Conservation (phyloP, 495 filamentous ascomycete species). For the Penicillium ochrochloron region DNA sequence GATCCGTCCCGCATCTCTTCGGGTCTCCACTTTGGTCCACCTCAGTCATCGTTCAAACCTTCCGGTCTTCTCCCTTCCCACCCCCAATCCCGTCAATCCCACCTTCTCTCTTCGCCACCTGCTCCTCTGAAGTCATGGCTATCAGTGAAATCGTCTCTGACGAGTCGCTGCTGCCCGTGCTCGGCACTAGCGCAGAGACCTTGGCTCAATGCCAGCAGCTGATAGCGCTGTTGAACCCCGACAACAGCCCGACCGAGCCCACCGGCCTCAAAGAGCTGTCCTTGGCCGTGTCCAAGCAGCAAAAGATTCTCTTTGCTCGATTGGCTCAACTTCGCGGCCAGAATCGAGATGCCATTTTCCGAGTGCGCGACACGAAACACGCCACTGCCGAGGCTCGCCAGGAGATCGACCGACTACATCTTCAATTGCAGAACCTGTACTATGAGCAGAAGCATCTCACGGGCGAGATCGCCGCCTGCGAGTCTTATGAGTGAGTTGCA, state of each 20-base stretch:
- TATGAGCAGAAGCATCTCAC: constrained; percentile 92
- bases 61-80: constrained; percentile 8
- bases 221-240: constrained; percentile 61
- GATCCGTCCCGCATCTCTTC: constrained; percentile 14
- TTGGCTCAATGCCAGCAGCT: constrained; percentile 76
- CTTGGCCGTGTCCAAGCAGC: constrained; percentile 71
- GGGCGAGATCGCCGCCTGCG: constrained; percentile 89
- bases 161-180: constrained; percentile 68
- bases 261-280: constrained; percentile 53
- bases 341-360: constrained; percentile 79
- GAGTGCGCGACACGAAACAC: constrained; percentile 84
- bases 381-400: constrained; percentile 83
- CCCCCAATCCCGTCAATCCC: background rate
- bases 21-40: constrained; percentile 11
- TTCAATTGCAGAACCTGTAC: constrained; percentile 93
- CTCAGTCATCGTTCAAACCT: constrained; percentile 5
- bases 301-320: constrained; percentile 78
- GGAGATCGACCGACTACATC: constrained; percentile 88
- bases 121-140: constrained; percentile 41
- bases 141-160: constrained; percentile 70
- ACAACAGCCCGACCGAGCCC: constrained; percentile 38
- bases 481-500: constrained; percentile 83
- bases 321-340: constrained; percentile 80
- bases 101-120: background rate
- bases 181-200: constrained; percentile 70